These are phyloP conservation scores for Penicillium sp. DNA, from an alignment of 2,329 filamentous ascomycete species.

Conservation along the genomic window DNA sequence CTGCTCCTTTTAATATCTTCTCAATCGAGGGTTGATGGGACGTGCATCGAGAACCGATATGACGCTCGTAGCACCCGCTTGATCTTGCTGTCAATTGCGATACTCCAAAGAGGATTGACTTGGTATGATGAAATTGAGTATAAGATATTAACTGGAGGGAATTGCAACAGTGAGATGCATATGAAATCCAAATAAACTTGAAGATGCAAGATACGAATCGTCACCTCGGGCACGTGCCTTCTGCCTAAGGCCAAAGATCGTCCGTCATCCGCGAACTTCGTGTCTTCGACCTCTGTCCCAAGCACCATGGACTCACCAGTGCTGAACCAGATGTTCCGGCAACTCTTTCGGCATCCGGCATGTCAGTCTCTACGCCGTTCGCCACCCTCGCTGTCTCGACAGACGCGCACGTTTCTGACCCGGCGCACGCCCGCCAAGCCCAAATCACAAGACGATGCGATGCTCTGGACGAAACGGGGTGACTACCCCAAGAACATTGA, in stretches of 20 bases:
- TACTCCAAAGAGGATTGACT: neutral
- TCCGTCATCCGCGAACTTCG: conserved; percentile 4
- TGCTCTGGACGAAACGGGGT: conserved; percentile 80
- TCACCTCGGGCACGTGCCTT: conserved; percentile 13
- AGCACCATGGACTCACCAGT: conserved; percentile 73
- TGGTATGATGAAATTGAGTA: neutral
- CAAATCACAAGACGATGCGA: conserved; percentile 52
- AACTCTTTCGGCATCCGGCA: conserved; percentile 72
- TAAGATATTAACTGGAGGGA: neutral
- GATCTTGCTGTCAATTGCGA: conserved; percentile 4
- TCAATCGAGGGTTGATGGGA: conserved; percentile 5
- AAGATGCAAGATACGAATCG: neutral
- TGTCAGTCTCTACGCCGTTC: conserved; percentile 53
- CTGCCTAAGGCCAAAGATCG: conserved; percentile 13
- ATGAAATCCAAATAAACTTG: neutral
- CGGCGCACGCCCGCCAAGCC: conserved; percentile 34
- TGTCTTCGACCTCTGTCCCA: conserved; percentile 12
- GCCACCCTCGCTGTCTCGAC: conserved; percentile 23
- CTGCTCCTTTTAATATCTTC: conserved; percentile 4
- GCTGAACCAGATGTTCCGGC: conserved; percentile 72
- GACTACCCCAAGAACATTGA: conserved; percentile 70
- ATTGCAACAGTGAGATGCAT: neutral
- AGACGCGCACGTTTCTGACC: conserved; percentile 37
- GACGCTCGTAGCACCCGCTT: conserved; percentile 39
- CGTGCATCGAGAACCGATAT: conserved; percentile 15